These are phyloP conservation scores for Sicyos edulis DNA, from an alignment of 306 rosid genomes.

Conservation along the genomic window DNA sequence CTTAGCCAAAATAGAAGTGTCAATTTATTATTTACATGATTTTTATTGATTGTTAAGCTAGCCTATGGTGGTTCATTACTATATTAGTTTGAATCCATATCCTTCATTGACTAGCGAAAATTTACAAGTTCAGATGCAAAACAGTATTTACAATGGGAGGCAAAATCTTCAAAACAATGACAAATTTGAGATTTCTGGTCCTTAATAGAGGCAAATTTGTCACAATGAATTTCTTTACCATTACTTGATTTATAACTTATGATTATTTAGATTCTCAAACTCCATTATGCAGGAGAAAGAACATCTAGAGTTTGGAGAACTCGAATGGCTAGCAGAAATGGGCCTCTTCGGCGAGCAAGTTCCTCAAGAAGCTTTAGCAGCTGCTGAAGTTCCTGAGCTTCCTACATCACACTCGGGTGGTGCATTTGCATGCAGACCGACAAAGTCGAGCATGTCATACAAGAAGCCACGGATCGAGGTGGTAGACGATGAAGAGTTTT, in stretches of 20 bases:
- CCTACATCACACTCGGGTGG: slow-evolving; percentile 42
- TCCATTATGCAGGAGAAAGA: slow-evolving; percentile 47
- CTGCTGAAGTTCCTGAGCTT: slow-evolving; percentile 96
- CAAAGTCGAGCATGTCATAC: slow-evolving; percentile 43
- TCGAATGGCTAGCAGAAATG: slow-evolving; percentile 77
- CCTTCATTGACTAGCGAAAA: background rate
- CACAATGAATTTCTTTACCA: background rate
- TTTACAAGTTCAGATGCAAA: background rate
- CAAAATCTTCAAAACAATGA: background rate
- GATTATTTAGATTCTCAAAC: background rate
- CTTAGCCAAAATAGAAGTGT: too few relatives aligned
- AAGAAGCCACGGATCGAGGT: slow-evolving; percentile 78
- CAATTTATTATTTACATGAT: too few relatives aligned
- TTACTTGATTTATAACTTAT: background rate
- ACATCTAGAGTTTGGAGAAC: slow-evolving; percentile 72
- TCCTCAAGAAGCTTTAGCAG: slow-evolving; percentile 57
- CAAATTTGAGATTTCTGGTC: background rate
- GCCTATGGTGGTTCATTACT: background rate
- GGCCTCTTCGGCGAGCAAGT: slow-evolving; percentile 67
- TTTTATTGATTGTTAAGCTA: too few relatives aligned
- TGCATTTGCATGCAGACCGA: slow-evolving; percentile 35
- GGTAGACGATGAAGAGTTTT: slow-evolving; percentile 69
- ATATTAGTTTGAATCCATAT: too few relatives aligned
- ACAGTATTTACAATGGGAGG: background rate
- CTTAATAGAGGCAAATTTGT: background rate